Conservation (phyloP, 2,329 filamentous ascomycete genomes). For the Trichoderma sp. region DNA sequence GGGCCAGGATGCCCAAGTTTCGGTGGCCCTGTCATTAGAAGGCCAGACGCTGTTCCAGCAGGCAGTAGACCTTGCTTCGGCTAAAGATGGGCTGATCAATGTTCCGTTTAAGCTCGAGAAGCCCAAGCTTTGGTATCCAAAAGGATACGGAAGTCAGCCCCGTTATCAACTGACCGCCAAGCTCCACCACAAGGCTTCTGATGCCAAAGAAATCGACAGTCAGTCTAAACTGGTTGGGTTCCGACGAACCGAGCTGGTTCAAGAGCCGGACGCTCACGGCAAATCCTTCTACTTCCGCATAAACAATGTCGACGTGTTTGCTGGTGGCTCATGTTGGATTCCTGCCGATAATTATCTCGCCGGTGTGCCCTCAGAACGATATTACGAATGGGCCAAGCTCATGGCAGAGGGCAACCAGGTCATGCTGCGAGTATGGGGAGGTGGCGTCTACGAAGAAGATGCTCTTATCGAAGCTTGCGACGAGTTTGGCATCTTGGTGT, state of each 20-base stretch:
- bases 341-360: constrained; percentile 75
- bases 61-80: not conserved
- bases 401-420: constrained; percentile 50
- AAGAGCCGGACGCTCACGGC: constrained; percentile 57
- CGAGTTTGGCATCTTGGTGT: constrained; percentile 65
- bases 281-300: constrained; percentile 73
- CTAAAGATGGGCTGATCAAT: constrained; percentile 3
- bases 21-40: constrained; percentile 29
- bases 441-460: constrained; percentile 54
- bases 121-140: constrained; percentile 35
- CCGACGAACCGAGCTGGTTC: constrained; percentile 57
- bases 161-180: constrained; percentile 12
- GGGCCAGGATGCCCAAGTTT: constrained; percentile 27
- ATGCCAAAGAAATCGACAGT: not conserved
- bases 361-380: constrained; percentile 59
- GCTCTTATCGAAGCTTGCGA: constrained; percentile 67
- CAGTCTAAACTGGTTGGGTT: constrained; percentile 59
- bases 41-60: constrained; percentile 23
- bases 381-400: constrained; percentile 54
- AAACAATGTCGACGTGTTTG: constrained; percentile 71
- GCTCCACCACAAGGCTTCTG: not conserved
- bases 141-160: constrained; percentile 21
- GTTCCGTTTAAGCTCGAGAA: constrained; percentile 34
- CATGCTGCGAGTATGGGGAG: constrained; percentile 32
- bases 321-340: constrained; percentile 76